Evolutionary conservation across 2,329 filamentous ascomycete species (phyloP).

Genomic region (Fusarium sp.): DNA sequence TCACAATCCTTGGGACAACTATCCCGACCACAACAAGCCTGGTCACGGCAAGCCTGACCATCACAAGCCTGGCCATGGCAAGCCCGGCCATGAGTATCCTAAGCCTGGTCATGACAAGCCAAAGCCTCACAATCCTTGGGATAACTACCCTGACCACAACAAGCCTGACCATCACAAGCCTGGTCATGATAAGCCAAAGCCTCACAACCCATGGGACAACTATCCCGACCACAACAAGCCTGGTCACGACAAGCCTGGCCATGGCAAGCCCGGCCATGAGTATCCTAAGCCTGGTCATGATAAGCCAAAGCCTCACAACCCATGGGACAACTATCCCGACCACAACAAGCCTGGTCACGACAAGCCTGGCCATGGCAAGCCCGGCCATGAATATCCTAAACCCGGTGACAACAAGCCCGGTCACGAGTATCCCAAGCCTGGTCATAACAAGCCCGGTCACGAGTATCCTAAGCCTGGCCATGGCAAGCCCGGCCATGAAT

Average conservation of each 20-base stretch:
- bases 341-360: no score
- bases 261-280: neutral
- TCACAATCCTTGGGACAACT: neutral
- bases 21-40: neutral
- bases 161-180: neutral
- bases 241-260: neutral
- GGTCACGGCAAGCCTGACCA: neutral
- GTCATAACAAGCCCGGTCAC: no score
- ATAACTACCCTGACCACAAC: neutral
- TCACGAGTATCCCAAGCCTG: no score
- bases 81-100: no score
- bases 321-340: neutral
- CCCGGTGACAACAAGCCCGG: no score
- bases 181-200: neutral
- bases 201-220: conserved; percentile 1
- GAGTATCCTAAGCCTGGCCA: no score
- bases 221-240: neutral
- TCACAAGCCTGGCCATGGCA: no score
- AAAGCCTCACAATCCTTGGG: conserved; percentile 1
- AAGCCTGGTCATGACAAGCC: neutral
- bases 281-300: neutral
- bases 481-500: neutral
- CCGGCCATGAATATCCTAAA: no score
- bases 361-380: neutral
- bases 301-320: neutral